Percentiles rank a stretch among this genome's conserved stretches.
Evolutionary conservation across 1,284 basidiomycete genomes (phyloP).

Genomic region (Somion occarium): DNA sequence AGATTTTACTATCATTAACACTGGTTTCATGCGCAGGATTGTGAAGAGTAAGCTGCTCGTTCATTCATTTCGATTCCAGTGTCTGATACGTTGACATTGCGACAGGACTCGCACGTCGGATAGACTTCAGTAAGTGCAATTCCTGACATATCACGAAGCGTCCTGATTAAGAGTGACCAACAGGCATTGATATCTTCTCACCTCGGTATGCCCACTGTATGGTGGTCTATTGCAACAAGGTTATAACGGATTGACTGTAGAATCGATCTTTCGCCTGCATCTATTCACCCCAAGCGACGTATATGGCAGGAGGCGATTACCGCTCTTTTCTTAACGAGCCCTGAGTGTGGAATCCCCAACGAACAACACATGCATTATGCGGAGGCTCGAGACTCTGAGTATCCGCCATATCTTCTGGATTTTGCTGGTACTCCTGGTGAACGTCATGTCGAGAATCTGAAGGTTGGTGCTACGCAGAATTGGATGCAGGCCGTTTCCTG

Average conservation of each 20-base stretch:
- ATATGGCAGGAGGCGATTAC: slow-evolving; percentile 84
- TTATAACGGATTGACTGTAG: slow-evolving; percentile 27
- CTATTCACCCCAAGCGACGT: slow-evolving; percentile 63
- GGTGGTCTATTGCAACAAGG: not conserved
- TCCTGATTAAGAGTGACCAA: slow-evolving; percentile 7
- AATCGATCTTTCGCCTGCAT: slow-evolving; percentile 57
- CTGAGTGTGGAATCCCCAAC: slow-evolving; percentile 58
- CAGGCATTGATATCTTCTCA: slow-evolving; percentile 78
- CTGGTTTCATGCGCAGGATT: slow-evolving; percentile 41
- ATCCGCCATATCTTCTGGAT: slow-evolving; percentile 68
- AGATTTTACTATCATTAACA: slow-evolving; percentile 66
- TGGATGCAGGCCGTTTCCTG: too few species aligned
- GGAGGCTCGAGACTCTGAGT: slow-evolving; percentile 51
- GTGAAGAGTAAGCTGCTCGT: slow-evolving; percentile 48
- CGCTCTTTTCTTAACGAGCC: slow-evolving; percentile 58
- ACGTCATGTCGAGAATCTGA: slow-evolving; percentile 76
- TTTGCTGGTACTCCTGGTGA: slow-evolving; percentile 71
- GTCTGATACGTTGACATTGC: not conserved
- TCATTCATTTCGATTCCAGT: slow-evolving; percentile 7
- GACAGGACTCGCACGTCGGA: slow-evolving; percentile 52
- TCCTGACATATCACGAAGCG: not conserved
- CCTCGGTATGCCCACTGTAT: slow-evolving; percentile 41
- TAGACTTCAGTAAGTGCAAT: slow-evolving; percentile 66
- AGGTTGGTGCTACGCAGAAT: slow-evolving; percentile 42
- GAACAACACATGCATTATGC: slow-evolving; percentile 59